Evolutionary conservation across 768 basidiomycete genomes (phyloP).

Genomic region (Tephrocybe rancida): DNA sequence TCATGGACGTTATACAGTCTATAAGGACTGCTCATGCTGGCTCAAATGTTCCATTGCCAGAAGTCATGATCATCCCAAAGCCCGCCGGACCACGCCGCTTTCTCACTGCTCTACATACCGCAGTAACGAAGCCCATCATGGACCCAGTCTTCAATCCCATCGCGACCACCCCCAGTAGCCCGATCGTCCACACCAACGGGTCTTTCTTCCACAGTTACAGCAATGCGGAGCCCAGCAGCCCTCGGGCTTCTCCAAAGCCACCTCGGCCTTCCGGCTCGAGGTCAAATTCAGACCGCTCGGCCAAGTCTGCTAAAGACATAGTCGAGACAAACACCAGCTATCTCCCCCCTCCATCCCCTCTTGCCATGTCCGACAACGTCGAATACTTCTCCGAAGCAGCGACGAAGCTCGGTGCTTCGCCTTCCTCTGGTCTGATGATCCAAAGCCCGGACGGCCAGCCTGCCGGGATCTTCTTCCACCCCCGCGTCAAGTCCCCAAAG

Average conservation of each 20-base stretch:
- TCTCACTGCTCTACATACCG: conserved; percentile 90
- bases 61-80: conserved; percentile 97
- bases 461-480: conserved; percentile 96
- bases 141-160: conserved; percentile 95
- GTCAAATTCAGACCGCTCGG: conserved; percentile 62
- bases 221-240: conserved; percentile 24
- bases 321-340: conserved; percentile 33
- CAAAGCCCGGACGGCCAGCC: conserved; percentile 93
- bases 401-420: conserved; percentile 71
- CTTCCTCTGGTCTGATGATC: conserved; percentile 86
- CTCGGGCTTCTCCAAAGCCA: conserved; percentile 44
- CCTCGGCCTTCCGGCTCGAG: conserved; percentile 54
- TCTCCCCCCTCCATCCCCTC: conserved; percentile 66
- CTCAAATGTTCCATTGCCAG: conserved; percentile 60
- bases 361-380: conserved; percentile 67
- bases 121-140: conserved; percentile 80
- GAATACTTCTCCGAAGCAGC: conserved; percentile 79
- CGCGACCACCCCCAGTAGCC: conserved; percentile 86
- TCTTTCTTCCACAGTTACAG: conserved; percentile 44
- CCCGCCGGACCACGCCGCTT: conserved; percentile 95
- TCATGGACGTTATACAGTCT: conserved; percentile 84
- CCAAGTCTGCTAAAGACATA: conserved; percentile 54
- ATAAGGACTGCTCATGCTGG: conserved; percentile 51
- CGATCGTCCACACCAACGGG: conserved; percentile 50
- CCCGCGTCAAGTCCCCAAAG: conserved; percentile 47